Evolutionary conservation across 192 early-diverging fungal genomes (phyloP), one percentile per base, ranked within the genome.

Genomic region (Rhizophagus sp.): DNA sequence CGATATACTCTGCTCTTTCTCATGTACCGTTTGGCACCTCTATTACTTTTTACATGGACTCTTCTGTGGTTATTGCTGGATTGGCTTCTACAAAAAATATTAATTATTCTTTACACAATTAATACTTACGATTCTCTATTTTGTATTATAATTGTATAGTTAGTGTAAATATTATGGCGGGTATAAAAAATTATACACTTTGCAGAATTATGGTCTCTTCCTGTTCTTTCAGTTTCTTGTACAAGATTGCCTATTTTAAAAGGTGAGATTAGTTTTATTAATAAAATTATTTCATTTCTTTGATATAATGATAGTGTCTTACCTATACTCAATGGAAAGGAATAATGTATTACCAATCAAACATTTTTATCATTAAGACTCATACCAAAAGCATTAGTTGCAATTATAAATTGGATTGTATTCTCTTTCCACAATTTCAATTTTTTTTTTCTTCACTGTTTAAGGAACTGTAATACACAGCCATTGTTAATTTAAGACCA

Each of bases 341-440:
- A 1, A 69, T 69, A 69, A 39, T 69, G 19, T 69, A 69, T 69
- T 41, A 69, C 19, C 19, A 69, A 17, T 0, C 34, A 3, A 39
- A 69, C 13, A 6, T 41, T 39, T 69, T 69, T 69, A 33, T 69
- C 68, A 69, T 69, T 69, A 39, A 69, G 24, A 15, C 2, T 9
- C 34, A 69, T 69, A 69, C 34, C 34, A 69, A 41, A 69, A 69
- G 34, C 36, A 69, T 41, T 69, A 39, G 34, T 69, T 41, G 36
- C 34, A 41, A 69, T 69, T 24, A 64, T 64, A 64, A 64, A 1
- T 27, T 64, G 24, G 17, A 64, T 64, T 69, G 19, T 39, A 69
- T 69, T 69, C n/a, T 69, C 3, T 41, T 69, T 69, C 19, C 34
- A 69, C 41, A 6, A 69, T 69, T 69, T 69, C 34, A 69, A n/a